Base-by-base conservation (phyloP, 2,329 filamentous ascomycete species). In the Cordyceps farinosa region DNA sequence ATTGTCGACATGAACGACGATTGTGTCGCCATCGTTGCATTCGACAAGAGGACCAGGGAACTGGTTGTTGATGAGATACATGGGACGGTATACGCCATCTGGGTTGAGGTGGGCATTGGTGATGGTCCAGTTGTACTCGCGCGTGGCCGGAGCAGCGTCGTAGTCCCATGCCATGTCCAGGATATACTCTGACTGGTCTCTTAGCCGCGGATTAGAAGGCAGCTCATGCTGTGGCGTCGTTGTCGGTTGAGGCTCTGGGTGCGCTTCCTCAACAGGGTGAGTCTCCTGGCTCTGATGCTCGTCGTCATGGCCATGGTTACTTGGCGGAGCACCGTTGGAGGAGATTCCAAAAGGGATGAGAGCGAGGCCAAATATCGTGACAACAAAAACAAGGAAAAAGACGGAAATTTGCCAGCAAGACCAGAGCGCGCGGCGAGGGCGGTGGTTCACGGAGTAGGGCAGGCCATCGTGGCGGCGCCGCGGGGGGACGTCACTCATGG, bases 11-110 rank as follows among this genome's bases (percentile, higher is more conserved):
- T 90, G 85, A 50, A 92, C 84, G 3, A 91, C 73, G 9, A 95
- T 74, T 1, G 82, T 85, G 68, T 95, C 91, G 27, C 89, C 90
- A 66, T 90, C 86, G 67, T 90, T 91, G 66, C 87, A 85, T 66
- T 90, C 85, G 52, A 95, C 84, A 51, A 90, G 74, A 6, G 90
- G 90, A 0, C 90, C 83, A 0, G 91, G 91, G 74, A 90, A 92
- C 70, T 89, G 80, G 42, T 87, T 86, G 70, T 94, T 92, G 75
- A 92, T 90, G 44, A 88, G 84, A 59, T 92, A 83, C 79, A 89
- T 83, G 9, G 78, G 80, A 27, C 82, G 79, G 50, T 74, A 79
- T 27, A 86, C 74, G 3, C 84, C 87, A 68, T 90, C 85, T 0
- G 87, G 87, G 60, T 86, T 87, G 48, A 84, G 79, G 0, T 79